These are phyloP conservation scores for Carallia pectinifolia DNA, from an alignment of 345 rosid species.

Conservation along the genomic window DNA sequence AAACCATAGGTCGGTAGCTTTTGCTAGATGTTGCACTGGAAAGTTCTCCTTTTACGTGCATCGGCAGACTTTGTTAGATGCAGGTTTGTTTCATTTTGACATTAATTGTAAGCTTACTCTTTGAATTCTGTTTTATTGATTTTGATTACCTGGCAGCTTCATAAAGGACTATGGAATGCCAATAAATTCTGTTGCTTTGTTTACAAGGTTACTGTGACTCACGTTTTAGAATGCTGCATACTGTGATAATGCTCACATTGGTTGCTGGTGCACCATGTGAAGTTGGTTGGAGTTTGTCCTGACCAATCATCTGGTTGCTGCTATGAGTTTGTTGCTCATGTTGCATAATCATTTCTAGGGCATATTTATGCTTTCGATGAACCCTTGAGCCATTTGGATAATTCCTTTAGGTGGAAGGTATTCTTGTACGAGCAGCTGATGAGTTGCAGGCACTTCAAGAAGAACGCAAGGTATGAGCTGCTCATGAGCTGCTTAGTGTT, in stretches of 20 bases:
- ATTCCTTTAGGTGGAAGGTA: constrained; percentile 71
- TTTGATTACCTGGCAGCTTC: neutral
- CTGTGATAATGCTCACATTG: neutral
- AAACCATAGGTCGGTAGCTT: too few relatives aligned
- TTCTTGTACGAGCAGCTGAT: constrained; percentile 71
- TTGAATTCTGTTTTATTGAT: too few relatives aligned
- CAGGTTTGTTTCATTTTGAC: too few relatives aligned
- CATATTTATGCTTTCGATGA: neutral
- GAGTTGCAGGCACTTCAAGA: constrained; percentile 86
- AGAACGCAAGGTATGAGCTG: constrained; percentile 67
- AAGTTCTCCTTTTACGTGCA: too few relatives aligned
- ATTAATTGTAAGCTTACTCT: too few relatives aligned
- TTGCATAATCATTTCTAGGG: neutral
- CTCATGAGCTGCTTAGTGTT: constrained; percentile 2
- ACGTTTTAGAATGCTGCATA: neutral
- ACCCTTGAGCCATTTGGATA: constrained; percentile 4
- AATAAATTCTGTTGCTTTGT: neutral
- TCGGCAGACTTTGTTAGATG: too few relatives aligned
- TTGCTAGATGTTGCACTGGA: too few relatives aligned
- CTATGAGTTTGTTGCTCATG: neutral
- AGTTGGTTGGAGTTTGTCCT: neutral
- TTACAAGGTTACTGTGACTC: neutral
- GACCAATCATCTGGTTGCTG: neutral
- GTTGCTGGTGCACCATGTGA: neutral
- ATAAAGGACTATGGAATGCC: neutral